phyloP scores from a whole-genome alignment of 257 asterid species.

The Verbascum thapsus region DNA sequence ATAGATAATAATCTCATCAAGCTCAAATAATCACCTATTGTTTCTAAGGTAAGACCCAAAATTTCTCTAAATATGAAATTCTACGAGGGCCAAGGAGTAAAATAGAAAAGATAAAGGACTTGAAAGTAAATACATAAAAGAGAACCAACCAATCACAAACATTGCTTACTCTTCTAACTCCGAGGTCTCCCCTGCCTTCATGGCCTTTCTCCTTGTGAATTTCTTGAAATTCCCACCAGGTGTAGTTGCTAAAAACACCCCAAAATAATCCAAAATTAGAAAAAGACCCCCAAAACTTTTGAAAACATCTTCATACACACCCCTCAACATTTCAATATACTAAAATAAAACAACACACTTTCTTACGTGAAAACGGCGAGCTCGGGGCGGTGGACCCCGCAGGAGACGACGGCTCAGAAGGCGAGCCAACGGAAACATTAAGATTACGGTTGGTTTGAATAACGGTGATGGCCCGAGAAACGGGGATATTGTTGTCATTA shows the following conservation, averaged over 20 bases:
- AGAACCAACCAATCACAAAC: conserved; percentile 61
- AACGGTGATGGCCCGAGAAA: conserved; percentile 63
- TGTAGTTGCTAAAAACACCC: conserved; percentile 41
- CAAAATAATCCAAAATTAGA: conserved; percentile 1
- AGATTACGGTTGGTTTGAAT: conserved; percentile 42
- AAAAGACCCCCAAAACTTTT: neutral
- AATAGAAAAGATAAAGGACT: conserved; percentile 1
- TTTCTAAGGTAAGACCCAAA: too few relatives aligned
- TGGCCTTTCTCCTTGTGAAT: conserved; percentile 49
- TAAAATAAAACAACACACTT: conserved; percentile 15
- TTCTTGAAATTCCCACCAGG: conserved; percentile 65
- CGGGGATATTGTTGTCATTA: conserved; percentile 34
- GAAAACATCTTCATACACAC: neutral
- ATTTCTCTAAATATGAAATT: neutral
- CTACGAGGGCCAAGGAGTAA: conserved; percentile 2
- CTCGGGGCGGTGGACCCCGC: conserved; percentile 47
- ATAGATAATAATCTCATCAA: too few relatives aligned
- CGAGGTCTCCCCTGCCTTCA: conserved; percentile 32
- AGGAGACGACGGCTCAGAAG: conserved; percentile 62
- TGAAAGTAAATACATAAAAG: neutral
- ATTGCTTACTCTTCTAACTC: conserved; percentile 45
- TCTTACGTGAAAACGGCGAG: conserved; percentile 72
- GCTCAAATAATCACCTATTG: too few relatives aligned
- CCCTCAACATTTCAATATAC: neutral
- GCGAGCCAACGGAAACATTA: conserved; percentile 43